phyloP scores from a whole-genome alignment of 345 rosid genomes.

The Heritiera fomes region DNA sequence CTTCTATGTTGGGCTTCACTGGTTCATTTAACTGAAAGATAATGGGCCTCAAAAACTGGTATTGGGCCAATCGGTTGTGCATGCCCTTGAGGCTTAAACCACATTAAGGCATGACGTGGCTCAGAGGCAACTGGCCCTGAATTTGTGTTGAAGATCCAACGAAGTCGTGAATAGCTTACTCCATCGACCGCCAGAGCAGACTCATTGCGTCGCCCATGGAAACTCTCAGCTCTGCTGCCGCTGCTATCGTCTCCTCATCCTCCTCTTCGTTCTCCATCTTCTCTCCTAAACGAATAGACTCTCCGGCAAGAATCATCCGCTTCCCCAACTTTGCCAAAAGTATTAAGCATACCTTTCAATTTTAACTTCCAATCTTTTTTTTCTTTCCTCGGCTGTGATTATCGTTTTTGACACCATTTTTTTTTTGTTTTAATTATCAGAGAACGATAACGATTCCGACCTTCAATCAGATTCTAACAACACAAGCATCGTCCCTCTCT shows the following conservation, averaged over 20 bases:
- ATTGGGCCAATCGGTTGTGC: too few species aligned
- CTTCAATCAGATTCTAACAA: constrained; percentile 52
- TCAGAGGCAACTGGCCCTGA: too few species aligned
- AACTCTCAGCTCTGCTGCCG: constrained; percentile 53
- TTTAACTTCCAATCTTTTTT: too few species aligned
- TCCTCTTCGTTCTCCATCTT: constrained; percentile 59
- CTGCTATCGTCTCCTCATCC: constrained; percentile 48
- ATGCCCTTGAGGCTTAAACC: too few species aligned
- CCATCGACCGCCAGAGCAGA: too few species aligned
- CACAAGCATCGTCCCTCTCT: constrained; percentile 64
- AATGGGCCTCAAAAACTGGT: too few species aligned
- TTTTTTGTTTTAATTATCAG: constrained; percentile 27
- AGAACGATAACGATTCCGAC: constrained; percentile 54
- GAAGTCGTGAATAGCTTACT: too few species aligned
- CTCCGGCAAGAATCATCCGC: constrained; percentile 41
- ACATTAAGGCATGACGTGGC: too few species aligned
- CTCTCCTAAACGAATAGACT: constrained; percentile 49
- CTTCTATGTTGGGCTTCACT: too few species aligned
- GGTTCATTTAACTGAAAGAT: too few species aligned
- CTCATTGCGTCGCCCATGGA: constrained; percentile 42
- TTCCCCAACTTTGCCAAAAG: constrained; percentile 55
- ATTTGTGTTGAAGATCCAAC: too few species aligned
- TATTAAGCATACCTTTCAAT: constrained; percentile 19
- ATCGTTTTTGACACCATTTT: neutral
- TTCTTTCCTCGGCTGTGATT: neutral